Base-by-base conservation (phyloP, 108 stramenopile species). In the Pinguiococcus pyrenoidosus region DNA sequence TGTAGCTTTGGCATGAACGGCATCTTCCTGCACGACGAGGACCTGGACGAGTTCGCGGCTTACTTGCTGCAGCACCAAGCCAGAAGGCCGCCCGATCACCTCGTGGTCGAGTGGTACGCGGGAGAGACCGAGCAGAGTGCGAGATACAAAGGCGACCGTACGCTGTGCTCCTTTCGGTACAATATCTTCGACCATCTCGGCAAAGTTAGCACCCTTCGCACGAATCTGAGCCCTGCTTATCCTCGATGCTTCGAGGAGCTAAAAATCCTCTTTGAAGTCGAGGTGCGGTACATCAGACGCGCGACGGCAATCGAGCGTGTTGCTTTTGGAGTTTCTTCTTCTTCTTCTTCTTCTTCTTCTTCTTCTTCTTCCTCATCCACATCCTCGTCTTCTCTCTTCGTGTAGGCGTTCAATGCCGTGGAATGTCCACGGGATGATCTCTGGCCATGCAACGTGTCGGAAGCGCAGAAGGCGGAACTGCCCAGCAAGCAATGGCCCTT, bases 91-190 rank as follows among this genome's bases (percentile, higher is more conserved):
- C 71, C 71, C 10, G 74, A 75, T 34, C 74, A 75, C 42, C 51
- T 75, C 21, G 68, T 73, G 20, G 75, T 76, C 23, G 75, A 76
- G 54, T 76, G 71, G 71, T 76, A 67, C 51, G 75, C 72, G 1
- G 75, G 75, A 7, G 75, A 76, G 43, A 71, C 49, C 1, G 36
- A 30, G 4, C 36, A 66, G 35, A 39, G 34, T 27, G 29, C 38
- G 4, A 14, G 1, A 24, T 35, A 56, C 44, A 69, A 68, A 44
- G 32, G 30, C 17, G 25, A 37, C 13, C 49, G 73, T 12, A 1
- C n/a, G 24, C 68, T 73, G 43, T 14, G 67, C 30, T 54, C 54
- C 1, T 74, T 70, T 37, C 43, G 63, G n/a, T 65, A 59, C 64
- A 73, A 70, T 42, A 32, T 73, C 16, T 69, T 73, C 37, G 37